Percentiles rank a stretch among this genome's conserved stretches.
Evolutionary conservation across 164 flowering plant species (phyloP).

Genomic region (Vitis labrusca): DNA sequence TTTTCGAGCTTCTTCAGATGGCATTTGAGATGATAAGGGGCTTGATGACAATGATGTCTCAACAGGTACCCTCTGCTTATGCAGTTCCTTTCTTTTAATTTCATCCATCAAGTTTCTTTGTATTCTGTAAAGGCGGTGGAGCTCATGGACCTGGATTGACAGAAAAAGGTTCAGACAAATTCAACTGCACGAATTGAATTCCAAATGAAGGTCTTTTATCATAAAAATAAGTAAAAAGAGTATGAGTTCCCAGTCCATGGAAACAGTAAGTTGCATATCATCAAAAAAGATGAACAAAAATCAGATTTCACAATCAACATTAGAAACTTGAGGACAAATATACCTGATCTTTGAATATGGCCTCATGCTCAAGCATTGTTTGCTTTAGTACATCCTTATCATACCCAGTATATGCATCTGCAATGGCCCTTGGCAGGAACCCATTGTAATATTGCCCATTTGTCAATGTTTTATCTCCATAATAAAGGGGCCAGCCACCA

Average conservation of each 20-base stretch:
- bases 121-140: conserved; percentile 82
- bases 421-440: conserved; percentile 32
- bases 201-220: background rate
- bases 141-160: conserved; percentile 68
- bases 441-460: conserved; percentile 59
- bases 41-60: conserved; percentile 53
- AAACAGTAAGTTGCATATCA: background rate
- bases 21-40: conserved; percentile 50
- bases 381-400: conserved; percentile 69
- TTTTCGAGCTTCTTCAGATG: conserved; percentile 44
- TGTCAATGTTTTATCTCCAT: conserved; percentile 50
- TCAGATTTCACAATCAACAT: too few species aligned
- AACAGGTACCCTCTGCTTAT: conserved; percentile 30
- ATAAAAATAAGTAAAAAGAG: background rate
- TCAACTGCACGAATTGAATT: background rate
- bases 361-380: conserved; percentile 89
- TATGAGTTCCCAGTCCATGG: background rate
- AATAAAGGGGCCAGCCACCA: conserved; percentile 61
- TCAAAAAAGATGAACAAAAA: background rate
- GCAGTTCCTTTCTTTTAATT: conserved; percentile 47
- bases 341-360: conserved; percentile 83
- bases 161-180: conserved; percentile 1
- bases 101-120: conserved; percentile 90
- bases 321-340: background rate
- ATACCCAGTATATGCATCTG: conserved; percentile 48